Conservation (phyloP, 2,329 filamentous ascomycete species). For the Neofusicoccum ribis region DNA sequence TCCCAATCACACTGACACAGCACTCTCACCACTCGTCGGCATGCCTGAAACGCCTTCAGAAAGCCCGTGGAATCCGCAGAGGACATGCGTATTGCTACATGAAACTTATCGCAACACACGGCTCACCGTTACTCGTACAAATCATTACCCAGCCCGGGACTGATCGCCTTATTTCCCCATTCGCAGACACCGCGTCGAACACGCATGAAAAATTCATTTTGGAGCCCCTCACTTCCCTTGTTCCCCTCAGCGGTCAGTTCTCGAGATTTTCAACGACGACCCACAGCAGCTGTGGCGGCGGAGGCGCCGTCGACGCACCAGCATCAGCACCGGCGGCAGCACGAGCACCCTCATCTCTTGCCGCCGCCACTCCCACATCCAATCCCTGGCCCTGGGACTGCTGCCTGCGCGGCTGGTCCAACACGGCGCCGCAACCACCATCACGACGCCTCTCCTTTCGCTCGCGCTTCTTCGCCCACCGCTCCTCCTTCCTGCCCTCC, state of each 20-base stretch:
- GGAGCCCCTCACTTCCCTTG: neutral
- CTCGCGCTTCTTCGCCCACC: neutral
- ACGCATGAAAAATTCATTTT: constrained; percentile 1
- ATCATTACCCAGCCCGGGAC: neutral
- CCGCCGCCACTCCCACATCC: neutral
- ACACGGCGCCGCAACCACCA: neutral
- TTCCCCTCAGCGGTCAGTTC: neutral
- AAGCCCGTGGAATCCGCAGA: neutral
- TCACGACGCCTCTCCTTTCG: neutral
- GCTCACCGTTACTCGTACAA: neutral
- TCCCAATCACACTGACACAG: neutral
- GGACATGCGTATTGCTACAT: neutral
- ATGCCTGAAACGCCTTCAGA: neutral
- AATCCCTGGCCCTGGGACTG: neutral
- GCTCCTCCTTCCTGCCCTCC: constrained; percentile 14
- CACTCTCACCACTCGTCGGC: neutral
- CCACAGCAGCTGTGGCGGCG: constrained; percentile 7
- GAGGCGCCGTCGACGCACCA: neutral
- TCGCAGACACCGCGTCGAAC: neutral
- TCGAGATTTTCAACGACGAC: constrained; percentile 16
- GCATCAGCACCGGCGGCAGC: neutral
- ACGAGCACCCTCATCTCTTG: neutral
- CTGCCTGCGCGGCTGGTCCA: neutral
- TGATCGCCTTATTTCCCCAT: neutral
- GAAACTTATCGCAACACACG: neutral